phyloP scores from a whole-genome alignment of 805 yeast species.

The Suhomyces sp. region DNA sequence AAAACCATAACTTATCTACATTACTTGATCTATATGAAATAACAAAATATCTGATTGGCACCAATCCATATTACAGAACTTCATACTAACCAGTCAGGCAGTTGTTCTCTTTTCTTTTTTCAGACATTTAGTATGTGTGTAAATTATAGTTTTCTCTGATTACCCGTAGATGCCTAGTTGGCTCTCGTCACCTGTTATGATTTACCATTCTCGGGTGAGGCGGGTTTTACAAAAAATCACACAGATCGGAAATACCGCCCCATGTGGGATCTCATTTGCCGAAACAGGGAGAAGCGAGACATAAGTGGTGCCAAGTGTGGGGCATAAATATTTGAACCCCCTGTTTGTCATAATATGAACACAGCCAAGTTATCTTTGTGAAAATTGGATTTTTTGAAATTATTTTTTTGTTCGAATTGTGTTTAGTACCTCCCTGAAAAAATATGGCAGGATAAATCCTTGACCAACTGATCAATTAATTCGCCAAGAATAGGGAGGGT shows the following conservation, averaged over 20 bases:
- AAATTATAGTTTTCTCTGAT: neutral
- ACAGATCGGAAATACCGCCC: neutral
- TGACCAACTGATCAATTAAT: neutral
- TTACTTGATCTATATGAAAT: constrained; percentile 13
- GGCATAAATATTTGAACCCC: neutral
- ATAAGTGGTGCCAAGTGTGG: neutral
- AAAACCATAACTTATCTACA: constrained; percentile 15
- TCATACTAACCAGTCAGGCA: neutral
- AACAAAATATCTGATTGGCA: constrained; percentile 1
- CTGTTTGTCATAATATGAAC: neutral
- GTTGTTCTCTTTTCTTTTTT: neutral
- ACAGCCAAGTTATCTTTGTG: neutral
- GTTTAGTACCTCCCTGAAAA: neutral
- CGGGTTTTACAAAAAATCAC: neutral
- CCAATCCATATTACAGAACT: neutral
- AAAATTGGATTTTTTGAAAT: neutral
- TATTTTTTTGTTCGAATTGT: neutral
- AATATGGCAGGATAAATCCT: neutral
- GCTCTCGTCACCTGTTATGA: neutral
- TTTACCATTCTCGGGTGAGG: neutral
- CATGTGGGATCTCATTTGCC: neutral
- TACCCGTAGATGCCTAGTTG: neutral
- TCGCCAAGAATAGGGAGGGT: neutral
- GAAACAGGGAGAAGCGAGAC: neutral
- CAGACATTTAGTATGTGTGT: neutral